phyloP scores from a whole-genome alignment of 2,329 filamentous ascomycete species.

The Ceratocystis eucalypticola region DNA sequence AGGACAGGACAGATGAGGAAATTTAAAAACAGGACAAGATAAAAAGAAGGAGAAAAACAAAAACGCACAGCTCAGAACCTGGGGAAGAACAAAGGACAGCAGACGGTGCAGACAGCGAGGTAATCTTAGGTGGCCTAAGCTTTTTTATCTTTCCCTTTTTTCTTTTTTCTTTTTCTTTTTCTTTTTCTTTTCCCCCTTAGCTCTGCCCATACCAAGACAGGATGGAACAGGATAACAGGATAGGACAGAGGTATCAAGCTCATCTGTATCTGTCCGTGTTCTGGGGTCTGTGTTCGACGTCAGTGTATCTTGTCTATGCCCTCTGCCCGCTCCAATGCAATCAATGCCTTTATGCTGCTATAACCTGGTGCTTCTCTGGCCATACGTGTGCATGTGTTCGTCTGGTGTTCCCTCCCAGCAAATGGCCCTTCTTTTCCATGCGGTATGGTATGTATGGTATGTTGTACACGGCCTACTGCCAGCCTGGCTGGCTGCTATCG shows the following conservation, averaged over 20 bases:
- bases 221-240: neutral
- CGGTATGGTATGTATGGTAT: neutral
- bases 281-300: neutral
- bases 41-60: neutral
- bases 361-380: neutral
- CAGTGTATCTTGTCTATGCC: neutral
- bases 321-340: neutral
- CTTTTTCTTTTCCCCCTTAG: neutral
- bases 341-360: neutral
- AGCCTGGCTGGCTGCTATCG: neutral
- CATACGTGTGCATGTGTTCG: neutral
- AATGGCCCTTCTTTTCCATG: neutral
- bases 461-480: neutral
- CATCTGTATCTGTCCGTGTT: neutral
- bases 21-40: neutral
- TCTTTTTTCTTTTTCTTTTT: neutral
- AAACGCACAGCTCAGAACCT: slow-evolving; percentile 4
- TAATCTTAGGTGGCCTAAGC: neutral
- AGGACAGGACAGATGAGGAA: neutral
- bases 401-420: neutral
- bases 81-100: neutral
- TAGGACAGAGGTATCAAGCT: neutral
- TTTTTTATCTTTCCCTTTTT: neutral
- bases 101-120: neutral
- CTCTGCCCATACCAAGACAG: neutral